Evolutionary conservation across 2,329 filamentous ascomycete genomes (phyloP), one percentile per base, ranked within the genome.

Genomic region (Penicillium nordicum): DNA sequence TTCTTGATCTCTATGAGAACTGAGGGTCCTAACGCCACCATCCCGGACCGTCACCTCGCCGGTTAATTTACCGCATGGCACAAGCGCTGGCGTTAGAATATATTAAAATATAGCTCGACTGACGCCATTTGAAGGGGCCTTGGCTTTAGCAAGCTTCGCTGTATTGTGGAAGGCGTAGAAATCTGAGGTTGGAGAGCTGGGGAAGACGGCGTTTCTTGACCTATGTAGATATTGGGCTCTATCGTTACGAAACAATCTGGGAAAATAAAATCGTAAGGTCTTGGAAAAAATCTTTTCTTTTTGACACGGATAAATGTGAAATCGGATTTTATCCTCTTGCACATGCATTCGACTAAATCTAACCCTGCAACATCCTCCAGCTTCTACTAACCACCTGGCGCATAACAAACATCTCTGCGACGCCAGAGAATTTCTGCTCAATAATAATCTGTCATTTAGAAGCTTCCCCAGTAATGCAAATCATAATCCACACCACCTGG

Each of bases 391-490:
- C 21, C 3, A 8, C 12, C 21, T 16, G 21, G 7, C 7, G 12
- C 21, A 41, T 23, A 23, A 12, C 12, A 23, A 41, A 41, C 0
- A 16, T 41, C 12, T 7, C 12, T 12, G 38, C 38, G 6, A 8
- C 2, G 12, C 12, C 12, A 41, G 12, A 16, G 38, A 41, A 9
- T 11, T 7, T 23, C 2, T 12, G 5, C 12, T 3, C 1, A 41
- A 4, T 16, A 2, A 23, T 41, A 16, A 41, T 1, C 4, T 41
- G 21, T 8, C n/a, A 32, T 18, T 48, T 51, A 67, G 37, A 68
- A 68, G 11, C 44, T 60, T 29, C 68, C 68, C 69, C 69, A 71
- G 18, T 71, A 71, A 51, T 71, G 67, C 42, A 67, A 56, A 37
- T 70, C 55, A 54, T 71, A 71, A 40, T 70, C 68, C 5, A 65